These are phyloP conservation scores for Glebionis coronaria DNA, from an alignment of 129 eudicot genomes.

Conservation along the genomic window DNA sequence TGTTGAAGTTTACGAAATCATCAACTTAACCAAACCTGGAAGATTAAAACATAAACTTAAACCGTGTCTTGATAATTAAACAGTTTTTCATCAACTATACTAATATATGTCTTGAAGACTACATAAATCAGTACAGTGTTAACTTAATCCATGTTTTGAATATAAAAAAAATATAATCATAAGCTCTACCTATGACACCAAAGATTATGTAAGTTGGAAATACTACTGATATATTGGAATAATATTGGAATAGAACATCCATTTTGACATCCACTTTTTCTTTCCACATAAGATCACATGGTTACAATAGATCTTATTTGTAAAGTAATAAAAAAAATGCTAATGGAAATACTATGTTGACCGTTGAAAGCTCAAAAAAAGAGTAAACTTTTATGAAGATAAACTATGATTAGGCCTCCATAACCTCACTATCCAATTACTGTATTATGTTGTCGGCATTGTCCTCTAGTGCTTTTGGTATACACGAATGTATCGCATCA, in stretches of 20 bases:
- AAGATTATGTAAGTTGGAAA: background rate
- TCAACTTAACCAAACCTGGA: background rate
- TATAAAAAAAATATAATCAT: background rate
- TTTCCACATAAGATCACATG: conserved; percentile 32
- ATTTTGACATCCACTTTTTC: conserved; percentile 23
- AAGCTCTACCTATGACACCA: background rate
- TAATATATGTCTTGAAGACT: background rate
- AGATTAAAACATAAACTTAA: background rate
- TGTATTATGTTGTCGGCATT: conserved; percentile 23
- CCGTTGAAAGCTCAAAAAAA: conserved; percentile 29
- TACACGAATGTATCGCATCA: conserved; percentile 28
- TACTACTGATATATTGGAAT: background rate
- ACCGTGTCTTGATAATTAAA: background rate
- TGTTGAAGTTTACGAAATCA: background rate
- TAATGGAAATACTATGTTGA: conserved; percentile 38
- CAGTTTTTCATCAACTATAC: background rate
- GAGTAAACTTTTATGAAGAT: conserved; percentile 25
- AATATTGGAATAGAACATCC: no score
- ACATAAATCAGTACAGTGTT: background rate
- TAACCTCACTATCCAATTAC: conserved; percentile 20
- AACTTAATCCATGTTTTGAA: background rate
- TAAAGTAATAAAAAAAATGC: conserved; percentile 19
- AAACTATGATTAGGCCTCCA: conserved; percentile 27
- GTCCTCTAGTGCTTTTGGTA: conserved; percentile 33
- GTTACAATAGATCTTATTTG: conserved; percentile 14